Evolutionary conservation across 73 alveolate species (phyloP).

Genomic region (Paraurostyla sp.): DNA sequence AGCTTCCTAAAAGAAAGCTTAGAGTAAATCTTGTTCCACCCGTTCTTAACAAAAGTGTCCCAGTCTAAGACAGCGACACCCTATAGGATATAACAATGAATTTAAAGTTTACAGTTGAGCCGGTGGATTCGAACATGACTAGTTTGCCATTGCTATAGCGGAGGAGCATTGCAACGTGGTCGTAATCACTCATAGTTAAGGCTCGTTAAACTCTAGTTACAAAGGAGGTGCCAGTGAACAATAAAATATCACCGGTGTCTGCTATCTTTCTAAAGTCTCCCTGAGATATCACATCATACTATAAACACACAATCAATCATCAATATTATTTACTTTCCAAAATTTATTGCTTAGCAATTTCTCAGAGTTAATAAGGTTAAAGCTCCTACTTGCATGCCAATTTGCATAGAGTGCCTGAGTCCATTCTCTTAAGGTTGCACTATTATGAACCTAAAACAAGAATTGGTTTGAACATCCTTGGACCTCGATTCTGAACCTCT

Average conservation of each 20-base stretch:
- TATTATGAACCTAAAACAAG: slow-evolving; percentile 15
- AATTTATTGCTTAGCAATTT: not conserved
- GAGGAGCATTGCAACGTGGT: slow-evolving; percentile 84
- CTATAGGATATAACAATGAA: not conserved
- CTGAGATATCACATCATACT: slow-evolving; percentile 19
- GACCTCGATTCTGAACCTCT: slow-evolving; percentile 24
- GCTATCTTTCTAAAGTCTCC: slow-evolving; percentile 67
- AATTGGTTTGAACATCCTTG: not conserved
- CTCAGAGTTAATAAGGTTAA: not conserved
- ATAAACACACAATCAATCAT: not conserved
- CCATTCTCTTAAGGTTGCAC: slow-evolving; percentile 33
- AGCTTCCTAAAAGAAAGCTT: slow-evolving; percentile 79
- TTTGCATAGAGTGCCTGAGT: slow-evolving; percentile 40
- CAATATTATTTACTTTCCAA: slow-evolving; percentile 20
- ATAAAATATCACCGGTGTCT: slow-evolving; percentile 95
- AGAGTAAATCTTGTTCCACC: slow-evolving; percentile 82
- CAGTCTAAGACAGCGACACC: slow-evolving; percentile 90
- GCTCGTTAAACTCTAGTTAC: slow-evolving; percentile 87
- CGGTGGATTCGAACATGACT: slow-evolving; percentile 82
- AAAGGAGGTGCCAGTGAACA: slow-evolving; percentile 85
- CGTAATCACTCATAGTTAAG: slow-evolving; percentile 92
- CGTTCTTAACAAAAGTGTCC: slow-evolving; percentile 77
- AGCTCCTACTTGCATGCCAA: slow-evolving; percentile 47
- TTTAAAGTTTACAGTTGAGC: slow-evolving; percentile 46
- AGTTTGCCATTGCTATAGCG: slow-evolving; percentile 70